phyloP scores from a whole-genome alignment of 1,139 yeast genomes.

The Suhomyces guaymorum region DNA sequence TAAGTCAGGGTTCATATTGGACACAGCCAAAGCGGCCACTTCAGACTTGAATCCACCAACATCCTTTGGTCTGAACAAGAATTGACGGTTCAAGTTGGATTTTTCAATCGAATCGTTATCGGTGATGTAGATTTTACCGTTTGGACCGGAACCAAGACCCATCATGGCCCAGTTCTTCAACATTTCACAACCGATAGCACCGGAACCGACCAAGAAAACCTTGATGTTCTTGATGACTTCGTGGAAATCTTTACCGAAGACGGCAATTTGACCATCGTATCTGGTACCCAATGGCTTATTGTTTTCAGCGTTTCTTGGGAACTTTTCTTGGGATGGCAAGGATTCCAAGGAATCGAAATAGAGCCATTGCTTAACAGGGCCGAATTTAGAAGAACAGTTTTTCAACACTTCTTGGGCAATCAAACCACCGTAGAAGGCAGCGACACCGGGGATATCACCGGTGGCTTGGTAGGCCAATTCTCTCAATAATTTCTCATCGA shows the following conservation, averaged over 20 bases:
- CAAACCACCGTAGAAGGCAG: constrained; percentile 90
- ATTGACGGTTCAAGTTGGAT: constrained; percentile 93
- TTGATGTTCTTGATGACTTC: constrained; percentile 70
- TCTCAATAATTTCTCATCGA: constrained; percentile 66
- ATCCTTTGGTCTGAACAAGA: constrained; percentile 89
- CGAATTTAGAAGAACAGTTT: constrained; percentile 91
- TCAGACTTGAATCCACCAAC: constrained; percentile 91
- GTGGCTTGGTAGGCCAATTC: constrained; percentile 82
- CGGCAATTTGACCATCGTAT: constrained; percentile 92
- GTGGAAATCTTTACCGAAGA: constrained; percentile 81
- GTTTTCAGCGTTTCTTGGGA: constrained; percentile 65
- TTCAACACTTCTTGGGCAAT: constrained; percentile 96
- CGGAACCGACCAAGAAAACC: constrained; percentile 93
- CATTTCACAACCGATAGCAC: constrained; percentile 99
- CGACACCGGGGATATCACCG: constrained; percentile 90
- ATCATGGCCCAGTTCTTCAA: constrained; percentile 96
- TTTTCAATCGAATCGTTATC: constrained; percentile 96
- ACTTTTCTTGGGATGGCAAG: constrained; percentile 61
- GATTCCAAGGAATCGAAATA: constrained; percentile 95
- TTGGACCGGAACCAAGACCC: constrained; percentile 91
- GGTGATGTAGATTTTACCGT: constrained; percentile 82
- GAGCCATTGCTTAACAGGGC: constrained; percentile 86
- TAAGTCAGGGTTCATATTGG: constrained; percentile 81
- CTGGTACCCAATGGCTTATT: constrained; percentile 78
- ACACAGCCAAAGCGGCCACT: constrained; percentile 85